phyloP scores from a whole-genome alignment of 2,329 filamentous ascomycete species.

The Apiospora koreana region DNA sequence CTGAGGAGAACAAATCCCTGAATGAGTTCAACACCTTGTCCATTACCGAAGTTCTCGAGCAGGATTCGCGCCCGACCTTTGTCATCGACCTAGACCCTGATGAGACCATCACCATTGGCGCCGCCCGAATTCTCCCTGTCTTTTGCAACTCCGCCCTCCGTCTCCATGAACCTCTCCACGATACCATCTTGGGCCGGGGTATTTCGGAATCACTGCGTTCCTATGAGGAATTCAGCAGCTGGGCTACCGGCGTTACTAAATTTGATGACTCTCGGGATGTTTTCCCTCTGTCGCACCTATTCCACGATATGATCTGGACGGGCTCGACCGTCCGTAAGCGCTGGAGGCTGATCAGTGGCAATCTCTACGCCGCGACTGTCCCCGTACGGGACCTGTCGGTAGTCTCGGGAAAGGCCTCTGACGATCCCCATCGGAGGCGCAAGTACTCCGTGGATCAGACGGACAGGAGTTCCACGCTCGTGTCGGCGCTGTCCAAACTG shows the following conservation, averaged over 20 bases:
- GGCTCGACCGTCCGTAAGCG: slow-evolving; percentile 38
- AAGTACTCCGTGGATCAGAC: slow-evolving; percentile 4
- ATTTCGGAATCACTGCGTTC: slow-evolving; percentile 11
- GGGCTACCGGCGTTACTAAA: slow-evolving; percentile 42
- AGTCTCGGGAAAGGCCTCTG: slow-evolving; percentile 21
- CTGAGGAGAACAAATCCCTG: slow-evolving; percentile 13
- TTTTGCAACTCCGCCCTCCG: slow-evolving; percentile 37
- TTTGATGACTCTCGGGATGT: slow-evolving; percentile 47
- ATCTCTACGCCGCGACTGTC: slow-evolving; percentile 32
- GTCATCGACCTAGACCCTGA: slow-evolving; percentile 40
- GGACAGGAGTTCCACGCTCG: slow-evolving; percentile 8
- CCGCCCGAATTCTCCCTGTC: slow-evolving; percentile 31
- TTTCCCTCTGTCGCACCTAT: slow-evolving; percentile 42
- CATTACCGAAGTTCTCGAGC: slow-evolving; percentile 35
- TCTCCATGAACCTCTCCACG: slow-evolving; percentile 34
- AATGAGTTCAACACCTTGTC: slow-evolving; percentile 24
- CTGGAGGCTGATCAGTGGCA: slow-evolving; percentile 44
- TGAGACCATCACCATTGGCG: slow-evolving; percentile 19
- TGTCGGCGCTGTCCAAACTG: not conserved
- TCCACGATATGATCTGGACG: slow-evolving; percentile 37
- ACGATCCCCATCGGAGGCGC: slow-evolving; percentile 14
- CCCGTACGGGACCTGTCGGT: slow-evolving; percentile 27
- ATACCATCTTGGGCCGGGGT: slow-evolving; percentile 26
- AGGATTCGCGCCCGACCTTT: slow-evolving; percentile 40
- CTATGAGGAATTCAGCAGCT: slow-evolving; percentile 40